These are phyloP conservation scores for Chlorella sp. DNA, from an alignment of 139 green algal species.

Conservation along the genomic window DNA sequence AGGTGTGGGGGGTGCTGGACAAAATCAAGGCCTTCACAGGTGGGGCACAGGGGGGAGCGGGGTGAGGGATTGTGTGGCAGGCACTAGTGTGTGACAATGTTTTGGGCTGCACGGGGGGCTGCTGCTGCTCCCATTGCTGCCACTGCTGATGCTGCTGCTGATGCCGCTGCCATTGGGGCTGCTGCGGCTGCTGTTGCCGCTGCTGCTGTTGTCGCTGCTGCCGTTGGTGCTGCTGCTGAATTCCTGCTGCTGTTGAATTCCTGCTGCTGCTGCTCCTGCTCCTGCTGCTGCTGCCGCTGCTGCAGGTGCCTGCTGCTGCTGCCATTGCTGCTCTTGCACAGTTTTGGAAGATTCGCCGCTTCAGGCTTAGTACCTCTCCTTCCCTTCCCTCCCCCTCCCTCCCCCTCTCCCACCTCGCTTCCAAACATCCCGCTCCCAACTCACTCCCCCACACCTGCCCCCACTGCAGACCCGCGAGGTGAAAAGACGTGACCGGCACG, in stretches of 20 bases:
- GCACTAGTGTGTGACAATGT: background rate
- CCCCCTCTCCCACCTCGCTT: too few relatives aligned
- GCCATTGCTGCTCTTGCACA: background rate
- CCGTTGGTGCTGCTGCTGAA: background rate
- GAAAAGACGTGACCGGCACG: too few relatives aligned
- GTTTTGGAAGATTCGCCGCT: background rate
- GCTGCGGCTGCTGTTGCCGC: background rate
- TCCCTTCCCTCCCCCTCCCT: too few relatives aligned
- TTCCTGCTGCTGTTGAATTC: background rate
- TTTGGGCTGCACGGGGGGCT: background rate
- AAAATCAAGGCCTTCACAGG: conserved; percentile 96
- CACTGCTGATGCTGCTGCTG: background rate
- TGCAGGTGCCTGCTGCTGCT: background rate
- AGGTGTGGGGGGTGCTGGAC: conserved; percentile 98
- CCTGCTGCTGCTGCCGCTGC: background rate
- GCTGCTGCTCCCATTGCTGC: background rate
- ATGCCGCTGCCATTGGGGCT: background rate
- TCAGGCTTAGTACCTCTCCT: too few relatives aligned
- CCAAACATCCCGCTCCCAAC: too few relatives aligned
- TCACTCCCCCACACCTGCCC: background rate
- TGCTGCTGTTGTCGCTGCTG: background rate
- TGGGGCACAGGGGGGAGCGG: too few relatives aligned
- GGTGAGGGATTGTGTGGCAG: too few relatives aligned
- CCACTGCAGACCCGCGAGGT: background rate
- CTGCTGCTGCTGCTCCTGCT: background rate